A percentile compares a stretch with the other conserved stretches of the same genome.
Evolutionary conservation across 2,329 filamentous ascomycete genomes (phyloP).

Genomic region (Chaetothyriales sp.): DNA sequence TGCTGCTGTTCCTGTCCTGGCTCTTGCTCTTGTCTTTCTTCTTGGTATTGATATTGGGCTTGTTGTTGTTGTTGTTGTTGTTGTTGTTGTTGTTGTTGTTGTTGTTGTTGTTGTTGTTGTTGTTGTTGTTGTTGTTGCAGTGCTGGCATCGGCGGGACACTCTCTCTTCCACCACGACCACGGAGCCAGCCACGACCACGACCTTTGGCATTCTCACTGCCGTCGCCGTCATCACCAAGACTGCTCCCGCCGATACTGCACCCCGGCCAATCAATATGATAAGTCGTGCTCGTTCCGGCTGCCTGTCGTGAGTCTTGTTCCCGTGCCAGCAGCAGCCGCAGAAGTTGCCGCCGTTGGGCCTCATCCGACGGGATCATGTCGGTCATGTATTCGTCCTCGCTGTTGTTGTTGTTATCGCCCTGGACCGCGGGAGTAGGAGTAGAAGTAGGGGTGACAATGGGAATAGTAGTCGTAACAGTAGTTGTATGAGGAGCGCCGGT

Average conservation of each 20-base stretch:
- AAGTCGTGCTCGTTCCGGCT: not conserved
- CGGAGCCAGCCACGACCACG: not conserved
- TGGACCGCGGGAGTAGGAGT: not conserved
- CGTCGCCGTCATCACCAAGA: not conserved
- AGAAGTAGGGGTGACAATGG: not conserved
- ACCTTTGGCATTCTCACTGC: not conserved
- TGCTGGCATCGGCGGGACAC: not conserved
- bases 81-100: not conserved
- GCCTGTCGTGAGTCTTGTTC: conserved; percentile 5
- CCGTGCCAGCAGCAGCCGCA: conserved; percentile 22
- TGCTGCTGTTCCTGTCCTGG: not conserved
- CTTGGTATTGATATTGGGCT: no score
- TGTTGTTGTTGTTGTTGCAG: not conserved
- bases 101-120: not conserved
- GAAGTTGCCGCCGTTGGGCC: conserved; percentile 25
- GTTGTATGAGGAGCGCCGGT: no score
- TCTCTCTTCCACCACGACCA: no score
- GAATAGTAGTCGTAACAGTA: not conserved
- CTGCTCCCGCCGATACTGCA: not conserved
- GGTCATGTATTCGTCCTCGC: not conserved
- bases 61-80: not conserved
- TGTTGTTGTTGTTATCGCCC: no score
- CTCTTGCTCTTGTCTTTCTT: no score
- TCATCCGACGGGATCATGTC: conserved; percentile 21
- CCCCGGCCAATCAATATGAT: conserved; percentile 1